A percentile compares a stretch with the other conserved stretches of the same genome.
phyloP scores from a whole-genome alignment of 176 grass and related monocot species.

The Paspalum notatum region DNA sequence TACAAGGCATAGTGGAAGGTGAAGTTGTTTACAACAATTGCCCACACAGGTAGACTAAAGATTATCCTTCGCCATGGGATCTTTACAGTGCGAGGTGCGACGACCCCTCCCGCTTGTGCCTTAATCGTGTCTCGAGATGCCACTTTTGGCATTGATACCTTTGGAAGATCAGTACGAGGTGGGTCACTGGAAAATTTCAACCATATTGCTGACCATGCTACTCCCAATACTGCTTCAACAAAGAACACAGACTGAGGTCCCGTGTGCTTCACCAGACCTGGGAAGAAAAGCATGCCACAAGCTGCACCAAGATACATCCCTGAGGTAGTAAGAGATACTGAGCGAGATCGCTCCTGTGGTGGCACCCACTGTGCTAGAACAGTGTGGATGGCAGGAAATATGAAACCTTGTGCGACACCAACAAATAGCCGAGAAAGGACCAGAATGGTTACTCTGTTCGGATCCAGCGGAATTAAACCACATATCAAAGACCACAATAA shows the following conservation, averaged over 20 bases:
- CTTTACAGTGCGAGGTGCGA: slow-evolving; percentile 44
- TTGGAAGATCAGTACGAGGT: slow-evolving; percentile 56
- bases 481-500: slow-evolving; percentile 82
- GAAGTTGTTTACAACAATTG: slow-evolving; percentile 87
- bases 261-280: slow-evolving; percentile 68
- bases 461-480: slow-evolving; percentile 71
- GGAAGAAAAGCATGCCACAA: slow-evolving; percentile 75
- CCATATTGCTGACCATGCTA: slow-evolving; percentile 73
- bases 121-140: slow-evolving; percentile 64
- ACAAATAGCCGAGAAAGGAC: slow-evolving; percentile 73
- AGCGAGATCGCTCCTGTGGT: slow-evolving; percentile 79
- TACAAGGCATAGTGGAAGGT: slow-evolving; percentile 93
- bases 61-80: slow-evolving; percentile 84
- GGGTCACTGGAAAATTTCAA: slow-evolving; percentile 75
- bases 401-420: slow-evolving; percentile 82
- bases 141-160: slow-evolving; percentile 60
- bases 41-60: slow-evolving; percentile 78
- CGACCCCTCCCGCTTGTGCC: slow-evolving; percentile 45
- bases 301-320: slow-evolving; percentile 95
- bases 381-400: slow-evolving; percentile 87
- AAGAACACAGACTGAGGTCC: slow-evolving; percentile 69
- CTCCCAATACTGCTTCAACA: slow-evolving; percentile 72
- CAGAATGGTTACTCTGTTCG: slow-evolving; percentile 54
- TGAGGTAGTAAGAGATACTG: slow-evolving; percentile 80
- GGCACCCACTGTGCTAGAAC: slow-evolving; percentile 92